phyloP scores from a whole-genome alignment of 805 yeast genomes.

The Jamesozyma gamospora region DNA sequence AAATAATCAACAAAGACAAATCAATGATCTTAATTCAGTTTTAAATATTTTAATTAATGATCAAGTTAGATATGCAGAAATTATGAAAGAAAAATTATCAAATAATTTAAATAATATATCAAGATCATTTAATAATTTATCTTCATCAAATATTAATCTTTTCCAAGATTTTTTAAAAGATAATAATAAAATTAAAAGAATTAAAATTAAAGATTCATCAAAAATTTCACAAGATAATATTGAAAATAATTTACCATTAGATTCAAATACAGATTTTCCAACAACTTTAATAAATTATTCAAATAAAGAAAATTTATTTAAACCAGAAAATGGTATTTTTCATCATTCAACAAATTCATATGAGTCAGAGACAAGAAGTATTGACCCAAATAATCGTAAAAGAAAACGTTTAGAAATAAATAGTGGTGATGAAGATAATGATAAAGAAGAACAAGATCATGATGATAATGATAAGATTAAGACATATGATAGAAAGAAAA shows the following conservation, averaged over 20 bases:
- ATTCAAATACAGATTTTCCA: too few relatives aligned
- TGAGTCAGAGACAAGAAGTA: neutral
- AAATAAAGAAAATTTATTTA: neutral
- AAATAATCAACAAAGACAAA: conserved; percentile 26
- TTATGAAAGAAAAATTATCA: conserved; percentile 19
- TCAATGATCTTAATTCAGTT: conserved; percentile 20
- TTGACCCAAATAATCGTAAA: neutral
- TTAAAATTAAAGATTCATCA: conserved; percentile 1
- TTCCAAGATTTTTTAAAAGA: neutral
- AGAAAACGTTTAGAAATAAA: too few relatives aligned
- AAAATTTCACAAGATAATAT: neutral
- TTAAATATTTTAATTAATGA: conserved; percentile 21
- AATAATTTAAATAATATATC: conserved; percentile 18
- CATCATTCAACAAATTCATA: neutral
- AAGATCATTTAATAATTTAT: neutral
- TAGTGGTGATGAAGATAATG: too few relatives aligned
- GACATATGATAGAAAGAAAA: too few relatives aligned
- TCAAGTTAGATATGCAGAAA: conserved; percentile 23
- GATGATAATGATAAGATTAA: too few relatives aligned
- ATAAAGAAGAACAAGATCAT: neutral
- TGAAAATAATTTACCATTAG: neutral
- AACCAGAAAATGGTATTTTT: conserved; percentile 2
- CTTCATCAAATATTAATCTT: conserved; percentile 4
- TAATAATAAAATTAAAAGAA: neutral
- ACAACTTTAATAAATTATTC: too few relatives aligned